Evolutionary conservation across 2,329 filamentous ascomycete species (phyloP).

Genomic region (Thermothelomyces thermophilus): DNA sequence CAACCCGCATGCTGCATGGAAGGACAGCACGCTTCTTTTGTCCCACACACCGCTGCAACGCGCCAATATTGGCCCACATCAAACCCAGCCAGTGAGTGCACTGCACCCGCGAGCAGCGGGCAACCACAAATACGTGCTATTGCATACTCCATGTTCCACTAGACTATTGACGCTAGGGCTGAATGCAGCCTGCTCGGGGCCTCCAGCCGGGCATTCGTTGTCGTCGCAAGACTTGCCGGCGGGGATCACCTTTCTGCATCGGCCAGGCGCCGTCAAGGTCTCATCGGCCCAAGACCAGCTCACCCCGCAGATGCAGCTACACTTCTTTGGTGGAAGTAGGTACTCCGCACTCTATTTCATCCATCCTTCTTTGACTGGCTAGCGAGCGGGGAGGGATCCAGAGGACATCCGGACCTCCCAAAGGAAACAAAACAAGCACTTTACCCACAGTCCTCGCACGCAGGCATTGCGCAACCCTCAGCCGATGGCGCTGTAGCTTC

Average conservation of each 20-base stretch:
- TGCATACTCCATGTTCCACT: neutral
- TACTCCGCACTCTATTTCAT: no score
- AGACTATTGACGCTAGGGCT: conserved; percentile 9
- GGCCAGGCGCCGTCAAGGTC: neutral
- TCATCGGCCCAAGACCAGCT: neutral
- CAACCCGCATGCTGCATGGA: neutral
- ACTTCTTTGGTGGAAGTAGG: no score
- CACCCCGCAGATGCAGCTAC: neutral
- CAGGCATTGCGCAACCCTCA: no score
- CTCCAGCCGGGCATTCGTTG: no score
- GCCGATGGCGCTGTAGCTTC: no score
- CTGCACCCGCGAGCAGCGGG: no score
- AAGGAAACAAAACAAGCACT: no score
- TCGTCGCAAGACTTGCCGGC: neutral
- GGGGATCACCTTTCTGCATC: conserved; percentile 5
- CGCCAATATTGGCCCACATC: conserved; percentile 4
- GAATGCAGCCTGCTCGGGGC: neutral
- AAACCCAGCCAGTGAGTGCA: no score
- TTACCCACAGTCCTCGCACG: no score
- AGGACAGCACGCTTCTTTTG: neutral
- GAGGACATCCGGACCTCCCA: no score
- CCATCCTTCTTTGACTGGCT: no score
- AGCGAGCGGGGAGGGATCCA: no score
- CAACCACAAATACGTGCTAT: neutral
- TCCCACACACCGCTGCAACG: conserved; percentile 3